Base-by-base conservation (phyloP, 345 rosid species). In the Atalantia buxifolia region DNA sequence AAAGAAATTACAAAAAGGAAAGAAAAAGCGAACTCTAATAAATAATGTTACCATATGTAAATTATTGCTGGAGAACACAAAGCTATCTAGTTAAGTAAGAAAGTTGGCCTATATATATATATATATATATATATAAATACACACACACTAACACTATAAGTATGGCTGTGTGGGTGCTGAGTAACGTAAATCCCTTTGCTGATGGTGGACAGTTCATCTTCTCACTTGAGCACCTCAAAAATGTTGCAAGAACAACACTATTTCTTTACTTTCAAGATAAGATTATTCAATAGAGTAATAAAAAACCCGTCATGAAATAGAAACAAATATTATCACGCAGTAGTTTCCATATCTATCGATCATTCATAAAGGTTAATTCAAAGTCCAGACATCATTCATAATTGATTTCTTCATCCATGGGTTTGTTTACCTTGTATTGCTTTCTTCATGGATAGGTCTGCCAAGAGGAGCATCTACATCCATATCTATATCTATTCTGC, bases 161-260 rank as follows among this genome's bases (percentile, higher is more conserved):
- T 14, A 48, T 4, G 1, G 19, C 21, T 50, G 19, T 40, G 33
- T 48, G 21, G 40, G 45, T 53, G 75, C 28, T 71, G 75, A 71
- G 42, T 61, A 45, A 45, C 50, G 50, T 2, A 77, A 67, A 62
- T 67, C 55, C 61, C 65, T 40, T 65, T 60, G 28, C 56, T 45
- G 24, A 77, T 84, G 85, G 64, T 79, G 75, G 85, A 81, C 79
- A 77, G 81, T 77, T 84, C 83, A 79, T 72, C 31, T 22, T 22
- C 33, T 45, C 57, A 9, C 22, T 53, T 53, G 57, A 18, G 18
- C 57, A 53, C 57, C 21, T 53, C 57, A 53, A 53, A 53, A 53
- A 22, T 53, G 22, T 53, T 5, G 57, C 57, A 53, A 53, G 22
- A 19, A 53, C 30, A 53, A 53, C 57, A 53, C 57, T 5, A 18